These are phyloP conservation scores for Alternaria infectoria DNA, from an alignment of 2,329 filamentous ascomycete species.

Conservation along the genomic window DNA sequence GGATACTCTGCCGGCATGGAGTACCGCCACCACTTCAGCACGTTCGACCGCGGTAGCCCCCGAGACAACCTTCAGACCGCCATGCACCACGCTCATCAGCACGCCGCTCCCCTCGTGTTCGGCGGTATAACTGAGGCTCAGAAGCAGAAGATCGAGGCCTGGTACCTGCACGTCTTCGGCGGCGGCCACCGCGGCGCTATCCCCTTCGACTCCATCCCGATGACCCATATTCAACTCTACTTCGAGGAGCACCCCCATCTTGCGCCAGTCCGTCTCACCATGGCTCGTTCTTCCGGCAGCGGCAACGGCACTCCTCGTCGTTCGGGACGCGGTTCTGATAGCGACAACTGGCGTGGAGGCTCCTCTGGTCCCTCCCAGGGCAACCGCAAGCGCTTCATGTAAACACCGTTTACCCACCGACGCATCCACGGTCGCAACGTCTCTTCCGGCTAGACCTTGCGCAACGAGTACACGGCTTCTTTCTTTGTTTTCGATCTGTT, in stretches of 20 bases:
- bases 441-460: not conserved
- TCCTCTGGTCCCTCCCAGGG: constrained; percentile 9
- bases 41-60: constrained; percentile 80
- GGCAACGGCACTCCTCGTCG: constrained; percentile 17
- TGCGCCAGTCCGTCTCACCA: constrained; percentile 24
- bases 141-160: constrained; percentile 33
- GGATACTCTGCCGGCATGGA: constrained; percentile 75
- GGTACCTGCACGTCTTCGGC: constrained; percentile 29
- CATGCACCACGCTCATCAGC: constrained; percentile 24
- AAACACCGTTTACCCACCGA: constrained; percentile 1
- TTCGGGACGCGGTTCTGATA: constrained; percentile 6
- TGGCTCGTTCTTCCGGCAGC: constrained; percentile 23
- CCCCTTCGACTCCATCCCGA: constrained; percentile 37
- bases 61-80: constrained; percentile 40
- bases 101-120: constrained; percentile 14
- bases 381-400: constrained; percentile 18
- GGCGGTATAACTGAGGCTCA: constrained; percentile 21
- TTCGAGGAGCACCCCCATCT: constrained; percentile 19
- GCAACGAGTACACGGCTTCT: constrained; percentile 1
- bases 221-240: constrained; percentile 28
- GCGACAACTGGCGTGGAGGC: constrained; percentile 1
- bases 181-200: constrained; percentile 26
- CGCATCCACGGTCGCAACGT: constrained; percentile 7
- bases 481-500: constrained; percentile 20
- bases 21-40: constrained; percentile 76